These are phyloP conservation scores for Cutaneotrichosporon dermatis DNA, from an alignment of 1,284 basidiomycete genomes.

Conservation along the genomic window DNA sequence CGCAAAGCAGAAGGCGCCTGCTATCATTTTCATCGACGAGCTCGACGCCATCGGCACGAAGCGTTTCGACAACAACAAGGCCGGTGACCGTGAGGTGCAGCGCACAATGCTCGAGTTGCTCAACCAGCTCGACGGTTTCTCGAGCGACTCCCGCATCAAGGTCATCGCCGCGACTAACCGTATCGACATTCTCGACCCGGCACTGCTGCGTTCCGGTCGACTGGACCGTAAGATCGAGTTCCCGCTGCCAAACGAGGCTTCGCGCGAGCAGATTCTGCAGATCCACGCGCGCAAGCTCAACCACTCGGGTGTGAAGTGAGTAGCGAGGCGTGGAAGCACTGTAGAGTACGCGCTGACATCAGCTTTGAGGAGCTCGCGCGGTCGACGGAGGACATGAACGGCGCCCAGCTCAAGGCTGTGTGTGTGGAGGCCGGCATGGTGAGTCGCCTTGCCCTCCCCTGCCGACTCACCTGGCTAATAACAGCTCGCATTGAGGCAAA, in stretches of 20 bases:
- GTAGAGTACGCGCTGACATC: background rate
- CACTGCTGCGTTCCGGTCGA: conserved; percentile 68
- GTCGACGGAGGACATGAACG: conserved; percentile 74
- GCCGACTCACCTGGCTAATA: conserved; percentile 2
- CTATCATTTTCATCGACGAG: conserved; percentile 98
- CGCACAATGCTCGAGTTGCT: conserved; percentile 97
- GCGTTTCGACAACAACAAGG: conserved; percentile 96
- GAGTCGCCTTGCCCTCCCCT: background rate
- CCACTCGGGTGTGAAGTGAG: conserved; percentile 58
- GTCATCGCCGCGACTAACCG: conserved; percentile 98
- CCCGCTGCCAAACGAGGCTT: conserved; percentile 69
- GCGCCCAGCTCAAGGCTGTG: conserved; percentile 67
- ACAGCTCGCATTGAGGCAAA: conserved; percentile 64
- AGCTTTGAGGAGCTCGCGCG: conserved; percentile 67
- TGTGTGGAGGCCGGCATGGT: conserved; percentile 96
- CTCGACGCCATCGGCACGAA: conserved; percentile 98
- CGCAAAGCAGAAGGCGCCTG: conserved; percentile 96
- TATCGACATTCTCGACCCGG: conserved; percentile 91
- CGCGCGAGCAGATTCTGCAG: conserved; percentile 67
- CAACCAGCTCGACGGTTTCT: conserved; percentile 78
- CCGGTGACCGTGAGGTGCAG: conserved; percentile 97
- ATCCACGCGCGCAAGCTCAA: conserved; percentile 86
- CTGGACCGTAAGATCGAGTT: conserved; percentile 78
- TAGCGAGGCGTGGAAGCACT: background rate
- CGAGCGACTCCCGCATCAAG: conserved; percentile 95